Percentiles rank a stretch among this genome's conserved stretches.
phyloP scores from a whole-genome alignment of 2,329 filamentous ascomycete genomes.

The Cladosporium austrohemisphaericum region DNA sequence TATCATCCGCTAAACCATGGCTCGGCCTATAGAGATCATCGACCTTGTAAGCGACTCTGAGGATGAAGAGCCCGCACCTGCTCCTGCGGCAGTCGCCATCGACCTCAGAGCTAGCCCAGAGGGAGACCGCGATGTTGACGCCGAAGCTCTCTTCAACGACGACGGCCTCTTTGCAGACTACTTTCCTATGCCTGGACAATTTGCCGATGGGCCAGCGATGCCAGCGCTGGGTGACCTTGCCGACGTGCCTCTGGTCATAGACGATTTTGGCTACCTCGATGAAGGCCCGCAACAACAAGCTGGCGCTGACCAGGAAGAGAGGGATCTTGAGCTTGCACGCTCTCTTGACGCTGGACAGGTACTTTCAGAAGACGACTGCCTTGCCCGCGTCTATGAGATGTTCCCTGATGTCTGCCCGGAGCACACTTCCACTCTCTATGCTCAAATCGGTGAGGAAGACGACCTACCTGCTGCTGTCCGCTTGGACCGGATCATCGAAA shows the following conservation, averaged over 20 bases:
- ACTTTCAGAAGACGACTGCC: constrained; percentile 21
- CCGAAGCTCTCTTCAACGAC: constrained; percentile 1
- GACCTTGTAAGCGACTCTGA: constrained; percentile 25
- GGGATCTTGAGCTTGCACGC: neutral
- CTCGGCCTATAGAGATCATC: constrained; percentile 19
- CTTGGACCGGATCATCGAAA: constrained; percentile 28
- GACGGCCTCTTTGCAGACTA: constrained; percentile 9
- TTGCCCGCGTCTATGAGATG: constrained; percentile 29
- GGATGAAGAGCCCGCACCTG: constrained; percentile 16
- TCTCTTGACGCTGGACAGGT: constrained; percentile 5
- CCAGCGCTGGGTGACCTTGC: neutral
- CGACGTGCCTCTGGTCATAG: constrained; percentile 3
- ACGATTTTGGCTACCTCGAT: constrained; percentile 8
- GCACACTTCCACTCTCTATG: constrained; percentile 27
- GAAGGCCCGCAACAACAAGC: neutral
- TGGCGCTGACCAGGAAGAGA: neutral
- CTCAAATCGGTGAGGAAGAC: constrained; percentile 14
- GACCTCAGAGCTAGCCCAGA: neutral
- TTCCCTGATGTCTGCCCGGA: constrained; percentile 34
- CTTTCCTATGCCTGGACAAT: neutral
- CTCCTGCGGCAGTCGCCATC: neutral
- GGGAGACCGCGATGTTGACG: neutral
- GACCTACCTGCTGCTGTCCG: constrained; percentile 18
- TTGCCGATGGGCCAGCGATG: neutral
- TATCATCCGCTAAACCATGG: constrained; percentile 3